A percentile compares a stretch with the other conserved stretches of the same genome.
Evolutionary conservation across 1,139 yeast genomes (phyloP).

Genomic region (Yamadazyma songkhlaensis): DNA sequence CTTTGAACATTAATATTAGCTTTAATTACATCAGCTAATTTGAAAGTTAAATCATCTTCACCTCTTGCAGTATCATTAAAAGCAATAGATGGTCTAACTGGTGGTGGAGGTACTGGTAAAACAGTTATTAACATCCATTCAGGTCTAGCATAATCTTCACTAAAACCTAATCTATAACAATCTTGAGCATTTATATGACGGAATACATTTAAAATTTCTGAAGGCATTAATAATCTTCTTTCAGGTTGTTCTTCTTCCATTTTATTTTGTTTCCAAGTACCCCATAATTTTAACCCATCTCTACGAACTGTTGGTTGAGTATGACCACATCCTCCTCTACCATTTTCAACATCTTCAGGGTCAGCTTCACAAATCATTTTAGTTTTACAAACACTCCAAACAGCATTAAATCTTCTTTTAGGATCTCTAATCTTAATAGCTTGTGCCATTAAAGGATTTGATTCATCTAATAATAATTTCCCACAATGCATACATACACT

Average conservation of each 20-base stretch:
- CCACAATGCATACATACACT: constrained; percentile 99
- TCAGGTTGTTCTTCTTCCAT: constrained; percentile 86
- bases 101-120: constrained; percentile 99
- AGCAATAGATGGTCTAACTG: constrained; percentile 97
- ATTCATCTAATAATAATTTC: constrained; percentile 82
- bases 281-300: constrained; percentile 94
- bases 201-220: constrained; percentile 87
- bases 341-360: constrained; percentile 44
- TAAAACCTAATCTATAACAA: constrained; percentile 78
- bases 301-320: constrained; percentile 94
- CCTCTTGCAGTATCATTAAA: constrained; percentile 99
- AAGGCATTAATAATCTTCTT: constrained; percentile 81
- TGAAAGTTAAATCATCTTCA: constrained; percentile 98
- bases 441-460: constrained; percentile 82
- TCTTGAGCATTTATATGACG: constrained; percentile 88
- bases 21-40: constrained; percentile 92
- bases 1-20: constrained; percentile 96
- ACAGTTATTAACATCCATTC: constrained; percentile 98
- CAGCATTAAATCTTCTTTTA: constrained; percentile 92
- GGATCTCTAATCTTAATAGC: constrained; percentile 91
- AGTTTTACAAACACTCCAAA: constrained; percentile 88
- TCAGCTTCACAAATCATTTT: constrained; percentile 97
- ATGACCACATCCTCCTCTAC: constrained; percentile 98
- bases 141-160: constrained; percentile 95
- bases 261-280: constrained; percentile 94